These are phyloP conservation scores for Cicer judaicum DNA, from an alignment of 306 rosid species.

Conservation along the genomic window DNA sequence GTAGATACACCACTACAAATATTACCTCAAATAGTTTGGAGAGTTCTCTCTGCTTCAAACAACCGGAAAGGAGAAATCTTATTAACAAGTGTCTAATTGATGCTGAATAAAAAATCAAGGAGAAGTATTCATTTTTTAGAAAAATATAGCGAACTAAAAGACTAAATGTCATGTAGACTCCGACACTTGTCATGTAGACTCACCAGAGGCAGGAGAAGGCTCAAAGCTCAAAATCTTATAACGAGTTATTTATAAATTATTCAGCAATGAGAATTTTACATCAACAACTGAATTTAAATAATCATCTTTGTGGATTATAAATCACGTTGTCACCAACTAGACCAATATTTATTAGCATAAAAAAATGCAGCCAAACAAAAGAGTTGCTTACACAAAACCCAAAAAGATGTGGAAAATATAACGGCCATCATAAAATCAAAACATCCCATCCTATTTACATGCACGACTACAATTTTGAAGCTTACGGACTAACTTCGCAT, in stretches of 20 bases:
- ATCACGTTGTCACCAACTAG: neutral
- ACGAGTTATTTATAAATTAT: too few relatives aligned
- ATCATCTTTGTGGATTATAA: neutral
- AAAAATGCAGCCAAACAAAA: neutral
- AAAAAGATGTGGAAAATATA: neutral
- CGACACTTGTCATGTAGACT: neutral
- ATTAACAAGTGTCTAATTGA: neutral
- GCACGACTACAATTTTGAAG: slow-evolving; percentile 6
- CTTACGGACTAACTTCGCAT: slow-evolving; percentile 2
- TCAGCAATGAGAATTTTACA: too few relatives aligned
- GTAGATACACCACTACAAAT: too few relatives aligned
- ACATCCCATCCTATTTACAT: slow-evolving; percentile 6
- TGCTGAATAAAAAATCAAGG: neutral
- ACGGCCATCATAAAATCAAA: neutral
- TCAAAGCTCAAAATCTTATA: neutral
- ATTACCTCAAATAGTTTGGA: too few relatives aligned
- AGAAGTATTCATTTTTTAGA: neutral
- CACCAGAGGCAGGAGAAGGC: neutral
- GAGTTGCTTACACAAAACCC: neutral
- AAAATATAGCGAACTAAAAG: neutral
- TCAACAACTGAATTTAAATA: too few relatives aligned
- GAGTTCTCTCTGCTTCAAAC: too few relatives aligned
- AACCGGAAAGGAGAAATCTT: neutral
- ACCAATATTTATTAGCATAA: neutral
- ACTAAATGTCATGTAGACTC: neutral